Evolutionary conservation across 106 monocot species (phyloP).

Genomic region (Alisma plantagoaquatica): DNA sequence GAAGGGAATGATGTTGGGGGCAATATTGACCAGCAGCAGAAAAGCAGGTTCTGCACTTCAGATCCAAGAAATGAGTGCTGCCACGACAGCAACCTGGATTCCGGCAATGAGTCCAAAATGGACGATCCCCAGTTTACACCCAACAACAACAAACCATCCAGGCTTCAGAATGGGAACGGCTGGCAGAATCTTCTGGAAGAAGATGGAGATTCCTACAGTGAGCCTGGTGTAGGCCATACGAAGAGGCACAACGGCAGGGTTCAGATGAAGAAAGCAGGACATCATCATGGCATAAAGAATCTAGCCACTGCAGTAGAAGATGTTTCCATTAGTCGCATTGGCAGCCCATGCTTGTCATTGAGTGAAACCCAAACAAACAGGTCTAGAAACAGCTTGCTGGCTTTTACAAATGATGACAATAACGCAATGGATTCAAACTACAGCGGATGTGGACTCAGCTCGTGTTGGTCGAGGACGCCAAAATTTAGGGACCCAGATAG

Average conservation of each 20-base stretch:
- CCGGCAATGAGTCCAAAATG: constrained; percentile 27
- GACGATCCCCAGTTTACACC: constrained; percentile 3
- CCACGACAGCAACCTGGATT: constrained; percentile 21
- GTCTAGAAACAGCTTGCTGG: constrained; percentile 19
- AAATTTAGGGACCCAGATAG: constrained; percentile 35
- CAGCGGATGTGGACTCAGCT: constrained; percentile 78
- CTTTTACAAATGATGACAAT: constrained; percentile 26
- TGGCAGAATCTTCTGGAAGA: constrained; percentile 40
- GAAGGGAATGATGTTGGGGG: constrained; percentile 3
- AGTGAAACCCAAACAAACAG: constrained; percentile 28
- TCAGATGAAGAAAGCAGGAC: constrained; percentile 20
- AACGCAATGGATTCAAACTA: constrained; percentile 52
- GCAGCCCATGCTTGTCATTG: constrained; percentile 59
- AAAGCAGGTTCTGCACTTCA: constrained; percentile 6
- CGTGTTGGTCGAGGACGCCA: constrained; percentile 90
- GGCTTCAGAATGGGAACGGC: constrained; percentile 1
- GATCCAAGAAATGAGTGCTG: constrained; percentile 30
- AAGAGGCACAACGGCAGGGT: constrained; percentile 15
- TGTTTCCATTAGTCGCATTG: constrained; percentile 31
- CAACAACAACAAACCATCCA: constrained; percentile 19
- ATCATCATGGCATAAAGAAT: constrained; percentile 21
- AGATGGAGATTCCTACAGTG: constrained; percentile 51
- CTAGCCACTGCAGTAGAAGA: constrained; percentile 13
- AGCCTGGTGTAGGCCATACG: constrained; percentile 4
- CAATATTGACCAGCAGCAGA: constrained; percentile 8